Conservation (phyloP, 495 filamentous ascomycete genomes). For the Hyaloscypha hepaticicola region DNA sequence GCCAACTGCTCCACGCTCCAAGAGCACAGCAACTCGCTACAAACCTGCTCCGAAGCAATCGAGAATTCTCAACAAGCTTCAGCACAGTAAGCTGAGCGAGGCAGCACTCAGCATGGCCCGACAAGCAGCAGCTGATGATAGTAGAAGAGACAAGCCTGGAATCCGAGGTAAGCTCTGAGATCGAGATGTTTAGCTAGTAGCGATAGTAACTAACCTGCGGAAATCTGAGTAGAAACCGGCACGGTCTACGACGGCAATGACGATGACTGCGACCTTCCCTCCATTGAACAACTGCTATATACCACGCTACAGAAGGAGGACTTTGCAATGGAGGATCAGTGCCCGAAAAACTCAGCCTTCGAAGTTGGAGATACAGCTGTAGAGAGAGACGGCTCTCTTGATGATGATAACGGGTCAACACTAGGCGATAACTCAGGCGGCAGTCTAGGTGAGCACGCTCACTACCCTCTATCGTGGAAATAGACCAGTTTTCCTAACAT, state of each 20-base stretch:
- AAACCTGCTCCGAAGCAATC: constrained; percentile 3
- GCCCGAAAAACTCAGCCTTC: constrained; percentile 10
- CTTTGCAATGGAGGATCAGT: constrained; percentile 19
- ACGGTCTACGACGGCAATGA: constrained; percentile 8
- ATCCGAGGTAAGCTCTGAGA: constrained; percentile 16
- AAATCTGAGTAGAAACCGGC: constrained; percentile 6
- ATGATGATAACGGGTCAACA: constrained; percentile 9
- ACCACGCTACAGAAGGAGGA: constrained; percentile 22
- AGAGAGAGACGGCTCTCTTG: constrained; percentile 9
- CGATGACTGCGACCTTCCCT: constrained; percentile 16
- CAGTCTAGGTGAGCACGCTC: constrained; percentile 10
- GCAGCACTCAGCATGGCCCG: constrained; percentile 1
- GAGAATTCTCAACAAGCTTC: background rate
- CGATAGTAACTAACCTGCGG: too few species aligned
- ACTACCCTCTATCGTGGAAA: constrained; percentile 18
- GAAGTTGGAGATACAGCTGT: constrained; percentile 17
- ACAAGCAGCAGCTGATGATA: constrained; percentile 13
- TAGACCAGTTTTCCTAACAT: constrained; percentile 21
- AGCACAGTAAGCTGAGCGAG: background rate
- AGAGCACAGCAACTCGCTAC: too few species aligned
- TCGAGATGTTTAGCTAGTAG: constrained; percentile 15
- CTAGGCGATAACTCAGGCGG: constrained; percentile 15
- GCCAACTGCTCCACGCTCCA: too few species aligned
- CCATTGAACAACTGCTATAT: constrained; percentile 25
- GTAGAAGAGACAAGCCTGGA: constrained; percentile 5